Conservation (phyloP, 306 rosid genomes). For the Inga laurina region DNA sequence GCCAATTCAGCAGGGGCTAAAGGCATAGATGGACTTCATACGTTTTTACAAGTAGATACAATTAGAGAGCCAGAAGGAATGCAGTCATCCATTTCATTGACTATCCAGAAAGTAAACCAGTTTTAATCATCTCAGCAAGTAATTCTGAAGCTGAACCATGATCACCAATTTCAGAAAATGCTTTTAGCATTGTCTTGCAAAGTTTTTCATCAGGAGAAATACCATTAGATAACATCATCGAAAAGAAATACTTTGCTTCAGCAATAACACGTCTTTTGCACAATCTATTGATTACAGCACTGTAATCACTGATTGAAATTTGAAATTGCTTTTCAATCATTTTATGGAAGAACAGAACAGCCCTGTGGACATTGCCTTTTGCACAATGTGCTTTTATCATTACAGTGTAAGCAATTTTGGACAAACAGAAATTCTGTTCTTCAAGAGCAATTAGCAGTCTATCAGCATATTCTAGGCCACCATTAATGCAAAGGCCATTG, state of each 20-base stretch:
- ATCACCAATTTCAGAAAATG: constrained; percentile 34
- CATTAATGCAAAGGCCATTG: constrained; percentile 55
- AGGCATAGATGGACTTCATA: background rate
- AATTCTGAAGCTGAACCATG: constrained; percentile 40
- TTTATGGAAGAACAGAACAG: constrained; percentile 16
- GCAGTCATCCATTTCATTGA: constrained; percentile 14
- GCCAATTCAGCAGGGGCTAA: background rate
- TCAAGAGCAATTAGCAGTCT: constrained; percentile 7
- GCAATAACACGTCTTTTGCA: constrained; percentile 48
- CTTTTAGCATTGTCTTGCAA: constrained; percentile 47
- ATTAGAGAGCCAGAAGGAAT: background rate
- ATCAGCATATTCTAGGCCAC: constrained; percentile 53
- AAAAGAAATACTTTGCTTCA: constrained; percentile 50
- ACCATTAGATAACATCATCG: constrained; percentile 54
- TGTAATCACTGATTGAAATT: constrained; percentile 5
- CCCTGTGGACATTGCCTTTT: constrained; percentile 6
- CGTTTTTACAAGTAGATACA: background rate
- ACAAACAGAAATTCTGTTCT: constrained; percentile 13
- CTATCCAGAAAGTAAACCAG: constrained; percentile 38
- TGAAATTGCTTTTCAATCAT: constrained; percentile 10
- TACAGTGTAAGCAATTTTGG: constrained; percentile 11
- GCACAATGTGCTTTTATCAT: constrained; percentile 17
- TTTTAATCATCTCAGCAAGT: constrained; percentile 49
- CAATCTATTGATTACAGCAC: constrained; percentile 37
- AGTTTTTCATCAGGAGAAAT: constrained; percentile 38